phyloP scores from a whole-genome alignment of 2,329 filamentous ascomycete species.

The Penicillium sp. region DNA sequence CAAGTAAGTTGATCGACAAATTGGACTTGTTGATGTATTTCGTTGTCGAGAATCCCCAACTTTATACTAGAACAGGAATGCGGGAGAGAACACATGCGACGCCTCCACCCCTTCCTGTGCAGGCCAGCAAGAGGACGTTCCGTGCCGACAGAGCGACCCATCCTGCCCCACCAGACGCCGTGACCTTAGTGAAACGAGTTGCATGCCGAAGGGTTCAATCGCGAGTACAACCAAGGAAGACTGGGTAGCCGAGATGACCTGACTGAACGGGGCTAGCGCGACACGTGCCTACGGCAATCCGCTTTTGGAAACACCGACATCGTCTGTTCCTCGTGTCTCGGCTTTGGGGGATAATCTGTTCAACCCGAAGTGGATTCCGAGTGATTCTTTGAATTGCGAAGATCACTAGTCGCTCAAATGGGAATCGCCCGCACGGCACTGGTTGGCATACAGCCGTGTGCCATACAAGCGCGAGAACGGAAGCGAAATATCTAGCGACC shows the following conservation, averaged over 20 bases:
- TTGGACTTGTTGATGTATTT: neutral
- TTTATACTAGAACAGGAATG: neutral
- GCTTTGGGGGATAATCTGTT: neutral
- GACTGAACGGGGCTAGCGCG: neutral
- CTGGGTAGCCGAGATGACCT: neutral
- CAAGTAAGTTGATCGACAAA: neutral
- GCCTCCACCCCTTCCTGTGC: neutral
- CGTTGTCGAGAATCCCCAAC: neutral
- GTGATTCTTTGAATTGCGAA: neutral
- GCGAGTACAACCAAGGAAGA: neutral
- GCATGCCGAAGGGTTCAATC: neutral
- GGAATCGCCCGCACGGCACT: neutral
- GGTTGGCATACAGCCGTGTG: too few relatives aligned
- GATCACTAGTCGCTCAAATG: neutral
- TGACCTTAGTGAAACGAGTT: neutral
- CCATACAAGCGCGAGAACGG: too few relatives aligned
- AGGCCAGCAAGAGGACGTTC: neutral
- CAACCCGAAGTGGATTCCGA: neutral
- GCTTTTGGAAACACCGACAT: neutral
- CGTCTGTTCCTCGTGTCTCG: neutral
- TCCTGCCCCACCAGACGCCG: neutral
- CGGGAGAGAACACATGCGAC: neutral
- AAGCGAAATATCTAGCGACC: too few relatives aligned
- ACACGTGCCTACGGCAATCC: neutral
- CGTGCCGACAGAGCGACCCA: neutral